Percentiles rank a stretch among this genome's conserved stretches.
Conservation (phyloP, 106 monocot genomes). For the Dendrobium catenatum region DNA sequence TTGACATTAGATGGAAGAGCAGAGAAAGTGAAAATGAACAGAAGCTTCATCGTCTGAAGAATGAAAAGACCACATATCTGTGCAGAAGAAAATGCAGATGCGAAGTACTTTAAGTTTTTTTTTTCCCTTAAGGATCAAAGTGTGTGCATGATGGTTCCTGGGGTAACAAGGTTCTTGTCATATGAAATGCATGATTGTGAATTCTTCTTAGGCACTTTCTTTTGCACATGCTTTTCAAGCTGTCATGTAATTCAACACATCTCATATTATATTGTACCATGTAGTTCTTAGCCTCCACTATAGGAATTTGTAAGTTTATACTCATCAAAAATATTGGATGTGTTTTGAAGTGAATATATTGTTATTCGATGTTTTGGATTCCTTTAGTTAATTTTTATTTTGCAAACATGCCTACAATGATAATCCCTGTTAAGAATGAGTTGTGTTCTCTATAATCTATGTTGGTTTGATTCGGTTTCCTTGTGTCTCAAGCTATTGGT, state of each 20-base stretch:
- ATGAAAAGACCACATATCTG: background rate
- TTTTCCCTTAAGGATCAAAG: background rate
- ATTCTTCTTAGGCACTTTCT: background rate
- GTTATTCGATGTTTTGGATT: too few relatives aligned
- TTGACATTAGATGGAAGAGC: background rate
- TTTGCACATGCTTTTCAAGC: too few relatives aligned
- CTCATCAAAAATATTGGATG: too few relatives aligned
- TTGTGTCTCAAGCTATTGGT: too few relatives aligned
- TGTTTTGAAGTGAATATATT: too few relatives aligned
- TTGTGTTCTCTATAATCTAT: too few relatives aligned
- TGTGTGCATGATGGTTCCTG: background rate
- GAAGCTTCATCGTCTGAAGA: background rate
- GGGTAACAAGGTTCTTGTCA: background rate
- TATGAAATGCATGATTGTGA: background rate
- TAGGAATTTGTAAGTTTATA: too few relatives aligned
- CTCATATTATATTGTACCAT: background rate
- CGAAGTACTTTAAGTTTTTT: background rate
- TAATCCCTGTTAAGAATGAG: too few relatives aligned
- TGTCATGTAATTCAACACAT: background rate
- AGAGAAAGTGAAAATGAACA: background rate
- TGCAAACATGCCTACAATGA: too few relatives aligned
- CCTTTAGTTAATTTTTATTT: too few relatives aligned
- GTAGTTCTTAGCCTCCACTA: background rate
- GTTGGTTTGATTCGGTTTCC: too few relatives aligned
- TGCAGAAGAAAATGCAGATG: background rate